phyloP scores from a whole-genome alignment of 2,329 filamentous ascomycete genomes.

The Hypoxylon sp. region DNA sequence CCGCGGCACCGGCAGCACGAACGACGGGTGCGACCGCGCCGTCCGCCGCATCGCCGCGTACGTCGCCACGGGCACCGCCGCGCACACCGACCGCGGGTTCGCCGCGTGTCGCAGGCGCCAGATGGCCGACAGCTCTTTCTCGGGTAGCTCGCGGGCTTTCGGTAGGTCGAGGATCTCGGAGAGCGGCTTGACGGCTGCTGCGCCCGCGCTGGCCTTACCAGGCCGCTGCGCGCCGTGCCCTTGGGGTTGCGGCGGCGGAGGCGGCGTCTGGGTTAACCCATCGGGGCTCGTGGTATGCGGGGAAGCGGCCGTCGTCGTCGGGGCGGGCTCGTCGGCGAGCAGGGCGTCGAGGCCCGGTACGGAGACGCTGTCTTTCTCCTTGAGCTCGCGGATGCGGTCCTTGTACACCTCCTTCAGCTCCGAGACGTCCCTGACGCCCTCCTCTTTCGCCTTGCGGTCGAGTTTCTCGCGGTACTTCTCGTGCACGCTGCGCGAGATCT shows the following conservation, averaged over 20 bases:
- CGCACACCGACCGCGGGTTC: conserved; percentile 82
- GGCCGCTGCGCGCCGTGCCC: conserved; percentile 25
- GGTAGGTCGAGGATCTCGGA: conserved; percentile 76
- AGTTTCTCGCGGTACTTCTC: conserved; percentile 93
- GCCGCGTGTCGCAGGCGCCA: conserved; percentile 90
- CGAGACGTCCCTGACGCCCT: conserved; percentile 76
- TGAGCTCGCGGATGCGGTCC: conserved; percentile 81
- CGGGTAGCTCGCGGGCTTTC: conserved; percentile 78
- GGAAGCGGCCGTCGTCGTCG: conserved; percentile 50
- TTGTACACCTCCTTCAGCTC: conserved; percentile 85
- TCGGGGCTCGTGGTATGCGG: conserved; percentile 51
- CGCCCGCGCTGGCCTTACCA: conserved; percentile 33
- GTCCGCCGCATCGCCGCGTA: conserved; percentile 78
- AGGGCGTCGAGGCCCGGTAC: conserved; percentile 54
- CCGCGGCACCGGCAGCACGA: conserved; percentile 87
- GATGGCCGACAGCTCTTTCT: conserved; percentile 84
- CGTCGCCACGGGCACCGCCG: conserved; percentile 78
- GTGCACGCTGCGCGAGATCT: conserved; percentile 72
- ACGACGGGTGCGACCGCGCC: conserved; percentile 83
- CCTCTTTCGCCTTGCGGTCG: conserved; percentile 79
- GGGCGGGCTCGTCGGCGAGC: conserved; percentile 46
- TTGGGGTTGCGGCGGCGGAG: conserved; percentile 28
- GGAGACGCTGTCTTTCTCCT: conserved; percentile 72
- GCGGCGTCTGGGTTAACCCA: conserved; percentile 21
- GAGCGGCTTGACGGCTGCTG: conserved; percentile 60